These are phyloP conservation scores for Lachancea quebecensis DNA, from an alignment of 805 yeast species.

Conservation along the genomic window DNA sequence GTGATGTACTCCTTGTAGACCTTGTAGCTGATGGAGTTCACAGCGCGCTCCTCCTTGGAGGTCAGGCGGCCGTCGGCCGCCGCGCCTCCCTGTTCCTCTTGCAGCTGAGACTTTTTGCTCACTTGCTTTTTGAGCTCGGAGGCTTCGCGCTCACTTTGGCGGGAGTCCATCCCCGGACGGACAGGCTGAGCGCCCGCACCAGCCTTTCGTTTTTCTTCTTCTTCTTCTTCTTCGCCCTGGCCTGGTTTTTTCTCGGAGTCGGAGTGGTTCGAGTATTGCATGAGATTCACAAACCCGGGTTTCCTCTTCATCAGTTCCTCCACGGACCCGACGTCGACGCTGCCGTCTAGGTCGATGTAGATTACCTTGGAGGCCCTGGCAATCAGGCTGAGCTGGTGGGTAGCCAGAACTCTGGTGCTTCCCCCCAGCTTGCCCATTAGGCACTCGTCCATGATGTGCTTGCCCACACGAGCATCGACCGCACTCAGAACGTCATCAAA, in stretches of 20 bases:
- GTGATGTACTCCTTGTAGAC: conserved; percentile 47
- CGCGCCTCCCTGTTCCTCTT: conserved; percentile 9
- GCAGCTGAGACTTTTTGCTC: conserved; percentile 13
- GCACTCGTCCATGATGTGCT: conserved; percentile 57
- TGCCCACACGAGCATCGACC: conserved; percentile 70
- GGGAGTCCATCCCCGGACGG: neutral
- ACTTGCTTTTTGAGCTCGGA: conserved; percentile 16
- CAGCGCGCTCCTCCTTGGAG: conserved; percentile 51
- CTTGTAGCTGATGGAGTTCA: conserved; percentile 41
- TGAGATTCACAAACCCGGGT: conserved; percentile 42
- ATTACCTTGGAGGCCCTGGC: conserved; percentile 55
- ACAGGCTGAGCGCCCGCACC: no score
- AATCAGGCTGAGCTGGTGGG: conserved; percentile 65
- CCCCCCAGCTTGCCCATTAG: conserved; percentile 43
- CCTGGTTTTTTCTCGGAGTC: conserved; percentile 15
- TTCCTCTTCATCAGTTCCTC: conserved; percentile 44
- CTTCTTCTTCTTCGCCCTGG: conserved; percentile 15
- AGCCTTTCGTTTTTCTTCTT: conserved; percentile 5
- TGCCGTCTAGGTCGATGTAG: conserved; percentile 56
- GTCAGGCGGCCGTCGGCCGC: conserved; percentile 33
- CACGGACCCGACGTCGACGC: conserved; percentile 56
- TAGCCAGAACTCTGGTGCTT: conserved; percentile 61
- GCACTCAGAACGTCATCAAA: conserved; percentile 69
- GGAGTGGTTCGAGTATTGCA: conserved; percentile 39
- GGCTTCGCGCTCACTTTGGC: conserved; percentile 10